Conservation (phyloP, 352 stramenopile genomes). For the Phytophthora podocarpi region DNA sequence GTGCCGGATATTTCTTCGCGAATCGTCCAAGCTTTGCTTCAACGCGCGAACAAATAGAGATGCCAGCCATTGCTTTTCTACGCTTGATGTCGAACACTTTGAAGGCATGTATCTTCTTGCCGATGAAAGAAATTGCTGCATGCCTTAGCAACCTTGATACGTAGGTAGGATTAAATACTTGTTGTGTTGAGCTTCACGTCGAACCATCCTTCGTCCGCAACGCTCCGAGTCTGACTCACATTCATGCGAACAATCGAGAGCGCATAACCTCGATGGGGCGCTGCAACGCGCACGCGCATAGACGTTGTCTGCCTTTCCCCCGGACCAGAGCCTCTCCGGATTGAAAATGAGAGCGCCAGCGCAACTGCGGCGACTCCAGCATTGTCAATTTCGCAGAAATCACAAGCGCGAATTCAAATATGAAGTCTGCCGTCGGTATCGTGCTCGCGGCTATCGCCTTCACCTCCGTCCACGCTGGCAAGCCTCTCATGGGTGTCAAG, state of each 20-base stretch:
- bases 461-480: constrained; percentile 2
- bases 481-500: neutral
- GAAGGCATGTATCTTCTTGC: too few relatives aligned
- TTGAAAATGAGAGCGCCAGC: constrained; percentile 1
- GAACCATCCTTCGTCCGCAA: too few relatives aligned
- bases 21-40: constrained; percentile 1
- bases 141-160: too few relatives aligned
- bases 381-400: constrained; percentile 17
- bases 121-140: too few relatives aligned
- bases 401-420: neutral
- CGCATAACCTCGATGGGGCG: constrained; percentile 1
- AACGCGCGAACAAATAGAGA: neutral
- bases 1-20: neutral
- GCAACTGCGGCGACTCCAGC: neutral
- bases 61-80: too few relatives aligned
- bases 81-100: too few relatives aligned
- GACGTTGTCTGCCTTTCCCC: constrained; percentile 14
- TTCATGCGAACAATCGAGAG: neutral
- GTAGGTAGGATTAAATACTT: too few relatives aligned
- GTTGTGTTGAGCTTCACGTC: too few relatives aligned
- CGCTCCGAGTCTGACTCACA: neutral
- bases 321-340: constrained; percentile 20
- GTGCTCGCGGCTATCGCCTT: constrained; percentile 13
- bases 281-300: constrained; percentile 14
- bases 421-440: constrained; percentile 14